phyloP scores from a whole-genome alignment of 176 grass and related monocot species.

The Eragrostis nindensis region DNA sequence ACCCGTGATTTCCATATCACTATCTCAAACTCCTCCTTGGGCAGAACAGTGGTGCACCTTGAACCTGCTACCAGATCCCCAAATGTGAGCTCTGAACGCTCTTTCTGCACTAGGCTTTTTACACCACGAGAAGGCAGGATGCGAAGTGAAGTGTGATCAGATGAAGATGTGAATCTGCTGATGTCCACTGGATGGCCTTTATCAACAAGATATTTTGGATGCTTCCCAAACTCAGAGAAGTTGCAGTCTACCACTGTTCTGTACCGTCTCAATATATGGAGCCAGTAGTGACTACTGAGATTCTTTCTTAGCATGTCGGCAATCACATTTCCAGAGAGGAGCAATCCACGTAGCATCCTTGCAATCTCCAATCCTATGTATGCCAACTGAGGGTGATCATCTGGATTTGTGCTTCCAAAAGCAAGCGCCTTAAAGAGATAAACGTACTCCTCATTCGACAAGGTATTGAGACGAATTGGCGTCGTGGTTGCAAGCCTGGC shows the following conservation, averaged over 20 bases:
- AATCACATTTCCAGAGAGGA: neutral
- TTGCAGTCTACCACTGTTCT: neutral
- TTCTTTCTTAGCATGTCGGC: slow-evolving; percentile 6
- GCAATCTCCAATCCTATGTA: neutral
- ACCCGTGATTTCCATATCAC: neutral
- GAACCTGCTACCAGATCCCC: neutral
- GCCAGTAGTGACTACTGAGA: neutral
- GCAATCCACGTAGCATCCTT: neutral
- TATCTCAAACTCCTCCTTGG: slow-evolving; percentile 1
- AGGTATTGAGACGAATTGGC: neutral
- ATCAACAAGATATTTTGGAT: neutral
- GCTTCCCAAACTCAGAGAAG: neutral
- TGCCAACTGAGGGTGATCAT: neutral
- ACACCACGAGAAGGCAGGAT: slow-evolving; percentile 16
- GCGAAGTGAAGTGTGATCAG: neutral
- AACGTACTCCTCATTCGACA: neutral
- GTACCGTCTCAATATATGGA: neutral
- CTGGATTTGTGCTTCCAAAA: neutral
- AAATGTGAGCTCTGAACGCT: neutral
- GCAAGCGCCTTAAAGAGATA: neutral
- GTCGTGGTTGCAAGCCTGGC: neutral
- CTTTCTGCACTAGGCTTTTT: neutral
- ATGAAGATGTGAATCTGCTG: neutral
- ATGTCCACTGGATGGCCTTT: neutral
- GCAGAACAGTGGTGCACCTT: neutral